Evolutionary conservation across 2,329 filamentous ascomycete species (phyloP).

Genomic region (Dactylellina haptotyla): DNA sequence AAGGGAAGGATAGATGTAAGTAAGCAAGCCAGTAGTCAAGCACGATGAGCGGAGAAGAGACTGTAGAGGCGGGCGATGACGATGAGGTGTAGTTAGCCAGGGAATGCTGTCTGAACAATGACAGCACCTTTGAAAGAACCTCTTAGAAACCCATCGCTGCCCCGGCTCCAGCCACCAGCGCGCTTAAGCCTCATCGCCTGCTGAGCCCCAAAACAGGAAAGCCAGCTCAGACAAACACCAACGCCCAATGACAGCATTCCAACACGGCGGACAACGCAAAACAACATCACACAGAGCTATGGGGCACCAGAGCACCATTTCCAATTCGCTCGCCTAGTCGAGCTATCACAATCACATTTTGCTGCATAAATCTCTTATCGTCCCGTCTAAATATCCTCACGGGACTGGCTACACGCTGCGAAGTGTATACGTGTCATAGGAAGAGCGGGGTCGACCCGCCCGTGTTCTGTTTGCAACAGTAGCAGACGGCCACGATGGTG

Average conservation of each 20-base stretch:
- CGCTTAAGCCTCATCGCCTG: slow-evolving; percentile 19
- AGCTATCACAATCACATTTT: slow-evolving; percentile 53
- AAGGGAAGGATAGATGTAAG: neutral
- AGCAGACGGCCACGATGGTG: slow-evolving; percentile 32
- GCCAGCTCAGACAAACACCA: slow-evolving; percentile 22
- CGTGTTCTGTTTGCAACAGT: slow-evolving; percentile 13
- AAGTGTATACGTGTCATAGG: slow-evolving; percentile 48
- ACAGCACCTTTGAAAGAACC: slow-evolving; percentile 20
- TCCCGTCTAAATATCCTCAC: slow-evolving; percentile 35
- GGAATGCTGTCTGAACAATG: neutral
- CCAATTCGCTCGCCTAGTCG: slow-evolving; percentile 53
- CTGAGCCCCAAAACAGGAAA: slow-evolving; percentile 37
- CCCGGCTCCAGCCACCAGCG: slow-evolving; percentile 2
- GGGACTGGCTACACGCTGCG: slow-evolving; percentile 44
- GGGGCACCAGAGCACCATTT: neutral
- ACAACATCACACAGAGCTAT: slow-evolving; percentile 27
- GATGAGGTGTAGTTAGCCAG: neutral
- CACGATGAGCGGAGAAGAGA: neutral
- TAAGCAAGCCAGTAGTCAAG: slow-evolving; percentile 10
- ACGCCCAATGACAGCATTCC: slow-evolving; percentile 25
- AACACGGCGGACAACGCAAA: slow-evolving; percentile 53
- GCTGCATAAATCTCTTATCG: slow-evolving; percentile 37
- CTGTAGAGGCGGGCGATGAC: neutral
- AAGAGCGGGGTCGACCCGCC: slow-evolving; percentile 22
- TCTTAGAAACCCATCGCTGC: slow-evolving; percentile 40